Conservation (phyloP, 108 stramenopile genomes). For the Pseudonitzschia pungens region DNA sequence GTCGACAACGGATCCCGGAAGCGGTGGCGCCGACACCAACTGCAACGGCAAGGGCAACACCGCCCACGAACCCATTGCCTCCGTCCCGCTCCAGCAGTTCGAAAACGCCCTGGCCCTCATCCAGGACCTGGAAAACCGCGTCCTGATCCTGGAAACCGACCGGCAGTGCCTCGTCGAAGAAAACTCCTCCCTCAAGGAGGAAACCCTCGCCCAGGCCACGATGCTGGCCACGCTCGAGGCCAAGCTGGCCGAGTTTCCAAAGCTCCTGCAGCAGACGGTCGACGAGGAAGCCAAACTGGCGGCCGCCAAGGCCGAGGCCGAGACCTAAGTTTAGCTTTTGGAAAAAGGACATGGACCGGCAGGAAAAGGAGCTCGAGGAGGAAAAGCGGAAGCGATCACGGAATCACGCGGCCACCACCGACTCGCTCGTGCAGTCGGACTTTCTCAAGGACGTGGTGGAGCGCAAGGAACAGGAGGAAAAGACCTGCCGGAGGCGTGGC, state of each 20-base stretch:
- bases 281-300: constrained; percentile 3
- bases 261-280: constrained; percentile 1
- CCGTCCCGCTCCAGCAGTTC: constrained; percentile 15
- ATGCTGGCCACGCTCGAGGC: background rate
- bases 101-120: constrained; percentile 20
- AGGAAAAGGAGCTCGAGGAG: constrained; percentile 1
- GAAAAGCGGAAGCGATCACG: constrained; percentile 3
- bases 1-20: no score
- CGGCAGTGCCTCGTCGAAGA: background rate
- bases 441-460: constrained; percentile 5
- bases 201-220: background rate
- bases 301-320: constrained; percentile 9
- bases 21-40: background rate
- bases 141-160: constrained; percentile 2
- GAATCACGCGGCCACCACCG: constrained; percentile 1
- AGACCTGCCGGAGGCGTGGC: no score
- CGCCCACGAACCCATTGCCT: no score
- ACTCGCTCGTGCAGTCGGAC: constrained; percentile 6
- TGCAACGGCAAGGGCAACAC: background rate
- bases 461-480: constrained; percentile 7
- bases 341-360: constrained; percentile 6
- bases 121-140: constrained; percentile 15
- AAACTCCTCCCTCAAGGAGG: background rate
- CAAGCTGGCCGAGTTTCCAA: constrained; percentile 1
- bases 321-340: constrained; percentile 6